Base-by-base conservation (phyloP, 441 rosid genomes). In the Viola pubescens region DNA sequence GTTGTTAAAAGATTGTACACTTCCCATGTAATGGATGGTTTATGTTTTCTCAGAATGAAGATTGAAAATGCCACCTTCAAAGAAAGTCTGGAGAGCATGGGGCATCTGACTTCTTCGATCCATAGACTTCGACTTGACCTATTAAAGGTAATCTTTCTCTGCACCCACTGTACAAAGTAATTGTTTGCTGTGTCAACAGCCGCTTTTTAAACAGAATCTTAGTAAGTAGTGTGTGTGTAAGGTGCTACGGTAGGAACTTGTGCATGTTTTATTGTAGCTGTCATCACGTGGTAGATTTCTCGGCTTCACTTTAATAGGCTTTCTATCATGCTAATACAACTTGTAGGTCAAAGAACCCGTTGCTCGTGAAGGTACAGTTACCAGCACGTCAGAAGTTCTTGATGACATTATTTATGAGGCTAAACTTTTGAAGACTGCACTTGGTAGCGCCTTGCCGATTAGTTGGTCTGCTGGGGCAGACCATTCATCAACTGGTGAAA, bases 381-480 rank as follows among this genome's bases (percentile, higher is more conserved):
- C 54, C 19, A 72, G 72, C 57, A 42, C 70, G 43, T 69, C 69
- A 50, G 78, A 77, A 69, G 69, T 79, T 51, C 75, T 90, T 60
- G 72, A 76, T 47, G 80, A 81, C 55, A 87, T 87, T 56, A 73
- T 87, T 66, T 63, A 74, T 0, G 98, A 91, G 67, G 98, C 96
- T 60, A 78, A 73, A 60, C 89, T 84, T 66, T 70, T 94, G 72
- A 94, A 81, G 84, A 91, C 89, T 56, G 98, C 99, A 13, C 83
- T 94, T 6, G 85, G 97, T 16, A 88, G 88, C 80, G 80, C 89
- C 69, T 76, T 91, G 43, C 99, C 97, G 0, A 54, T 94, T 62
- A 94, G 96, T 74, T 94, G 99, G 99, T 85, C 91, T 0, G 95
- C 88, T 43, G 95, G 80, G 71, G 70, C 78, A 63, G 94, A 81